Evolutionary conservation across 305 asterid species (phyloP), one percentile per base, ranked within the genome.

Genomic region (Plantago rigida): DNA sequence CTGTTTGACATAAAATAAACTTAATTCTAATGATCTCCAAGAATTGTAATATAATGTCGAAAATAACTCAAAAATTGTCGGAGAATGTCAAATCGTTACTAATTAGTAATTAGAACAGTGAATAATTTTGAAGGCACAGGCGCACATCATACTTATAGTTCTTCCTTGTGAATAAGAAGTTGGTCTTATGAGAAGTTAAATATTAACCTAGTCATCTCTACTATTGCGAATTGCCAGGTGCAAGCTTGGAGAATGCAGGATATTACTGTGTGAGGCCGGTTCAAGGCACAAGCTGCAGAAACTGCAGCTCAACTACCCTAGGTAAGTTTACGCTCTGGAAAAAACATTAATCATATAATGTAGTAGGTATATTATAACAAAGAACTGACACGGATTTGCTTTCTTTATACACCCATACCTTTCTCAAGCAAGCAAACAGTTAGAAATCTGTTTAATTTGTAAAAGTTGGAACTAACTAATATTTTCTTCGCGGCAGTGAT

Each of bases 291-390:
- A 71, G 69, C 54, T 80, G 77, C 89, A 82, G 75, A 82, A 82
- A 59, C 62, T 82, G 73, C 89, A 92, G 73, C 96, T 92, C 55
- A 88, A 92, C 77, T 86, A 88, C 69, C 96, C 98, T 45, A 88
- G 92, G 98, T 88, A 26, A 55, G 74, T 47, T 36, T 69, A 28
- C 54, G 22, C 12, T 47, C 13, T 8, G 10, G 22, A 49, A 4
- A 65, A 39, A 7, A 45, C 8, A 14, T 58, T 42, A 12, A 58
- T 9, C 15, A 10, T 41, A 19, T 13, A 51, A 9, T 36, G 11
- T 36, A 36, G 11, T 36, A 36, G 44, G 10, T 8, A 36, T 8
- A 36, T 31, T 2, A 31, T 31, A 31, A 31, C 39, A 3, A 31
- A 31, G 39, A 31, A 3, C 39, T n/a, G 0, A 31, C 34, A 34